Evolutionary conservation across 1,284 basidiomycete genomes (phyloP).

Genomic region (Trametes versicolor): DNA sequence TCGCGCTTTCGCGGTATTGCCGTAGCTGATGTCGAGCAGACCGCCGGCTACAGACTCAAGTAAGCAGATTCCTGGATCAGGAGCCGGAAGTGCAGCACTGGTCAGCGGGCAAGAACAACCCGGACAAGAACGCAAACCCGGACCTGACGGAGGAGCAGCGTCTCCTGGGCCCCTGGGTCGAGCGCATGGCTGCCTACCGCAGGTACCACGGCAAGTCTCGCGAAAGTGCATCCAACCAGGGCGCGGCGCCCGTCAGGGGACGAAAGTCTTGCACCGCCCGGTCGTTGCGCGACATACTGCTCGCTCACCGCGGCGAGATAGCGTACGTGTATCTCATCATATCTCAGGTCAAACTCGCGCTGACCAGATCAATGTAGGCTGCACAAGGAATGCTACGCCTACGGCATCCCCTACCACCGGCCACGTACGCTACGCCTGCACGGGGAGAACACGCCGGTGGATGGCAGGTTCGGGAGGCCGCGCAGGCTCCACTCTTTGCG

Average conservation of each 20-base stretch:
- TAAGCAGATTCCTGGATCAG: neutral
- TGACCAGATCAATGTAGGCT: neutral
- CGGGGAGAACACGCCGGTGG: neutral
- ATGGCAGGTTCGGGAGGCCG: neutral
- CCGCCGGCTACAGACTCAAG: neutral
- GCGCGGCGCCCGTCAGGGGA: neutral
- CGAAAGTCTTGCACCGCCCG: too few species aligned
- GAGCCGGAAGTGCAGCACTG: neutral
- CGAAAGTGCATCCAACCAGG: neutral
- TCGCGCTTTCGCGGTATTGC: neutral
- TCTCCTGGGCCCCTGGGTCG: neutral
- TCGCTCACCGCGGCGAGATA: neutral
- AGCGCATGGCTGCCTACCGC: neutral
- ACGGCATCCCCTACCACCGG: neutral
- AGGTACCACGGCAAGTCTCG: neutral
- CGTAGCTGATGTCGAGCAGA: neutral
- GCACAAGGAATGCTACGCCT: neutral
- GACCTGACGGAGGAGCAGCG: neutral
- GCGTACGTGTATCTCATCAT: neutral
- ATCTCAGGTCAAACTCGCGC: neutral
- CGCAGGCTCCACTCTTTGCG: neutral
- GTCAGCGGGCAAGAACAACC: neutral
- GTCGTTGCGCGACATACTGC: neutral
- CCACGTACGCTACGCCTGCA: neutral
- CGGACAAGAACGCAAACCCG: neutral